Conservation (phyloP, 306 rosid species). For the Canavalia gladiata region DNA sequence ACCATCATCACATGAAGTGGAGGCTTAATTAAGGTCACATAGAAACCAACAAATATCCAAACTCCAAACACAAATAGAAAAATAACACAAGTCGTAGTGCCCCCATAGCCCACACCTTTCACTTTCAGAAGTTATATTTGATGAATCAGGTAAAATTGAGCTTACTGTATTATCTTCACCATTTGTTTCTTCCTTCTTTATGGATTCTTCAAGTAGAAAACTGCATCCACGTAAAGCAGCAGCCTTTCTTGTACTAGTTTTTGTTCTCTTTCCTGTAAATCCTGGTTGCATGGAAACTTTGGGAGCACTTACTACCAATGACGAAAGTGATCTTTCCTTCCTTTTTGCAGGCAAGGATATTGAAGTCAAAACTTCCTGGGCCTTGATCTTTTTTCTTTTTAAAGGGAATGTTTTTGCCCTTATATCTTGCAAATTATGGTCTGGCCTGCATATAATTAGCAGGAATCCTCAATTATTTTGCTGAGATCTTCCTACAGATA, state of each 20-base stretch:
- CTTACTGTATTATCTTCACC: conserved; percentile 68
- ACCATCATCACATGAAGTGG: conserved; percentile 27
- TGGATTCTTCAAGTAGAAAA: conserved; percentile 62
- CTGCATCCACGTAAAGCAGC: conserved; percentile 77
- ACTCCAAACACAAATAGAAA: not conserved
- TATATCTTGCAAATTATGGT: conserved; percentile 96
- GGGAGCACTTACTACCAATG: conserved; percentile 89
- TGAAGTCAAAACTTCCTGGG: conserved; percentile 74
- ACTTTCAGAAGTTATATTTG: conserved; percentile 51
- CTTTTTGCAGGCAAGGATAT: conserved; percentile 76
- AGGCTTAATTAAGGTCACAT: conserved; percentile 6
- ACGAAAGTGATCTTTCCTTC: conserved; percentile 98
- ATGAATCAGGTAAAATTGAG: conserved; percentile 64
- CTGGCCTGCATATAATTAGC: conserved; percentile 78
- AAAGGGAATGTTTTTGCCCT: conserved; percentile 88
- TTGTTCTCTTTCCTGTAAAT: conserved; percentile 91
- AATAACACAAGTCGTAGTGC: conserved; percentile 10
- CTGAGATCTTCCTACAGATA: conserved; percentile 24
- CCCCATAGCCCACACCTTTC: conserved; percentile 54
- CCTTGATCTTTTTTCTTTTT: conserved; percentile 63
- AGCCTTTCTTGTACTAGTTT: conserved; percentile 75
- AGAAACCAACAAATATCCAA: conserved; percentile 28
- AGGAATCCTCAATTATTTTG: conserved; percentile 30
- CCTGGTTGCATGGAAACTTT: conserved; percentile 79
- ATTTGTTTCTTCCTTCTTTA: conserved; percentile 69